Percentiles rank a stretch among this genome's conserved stretches.
Evolutionary conservation across 352 stramenopile species (phyloP).

Genomic region (Albugo laibachii): DNA sequence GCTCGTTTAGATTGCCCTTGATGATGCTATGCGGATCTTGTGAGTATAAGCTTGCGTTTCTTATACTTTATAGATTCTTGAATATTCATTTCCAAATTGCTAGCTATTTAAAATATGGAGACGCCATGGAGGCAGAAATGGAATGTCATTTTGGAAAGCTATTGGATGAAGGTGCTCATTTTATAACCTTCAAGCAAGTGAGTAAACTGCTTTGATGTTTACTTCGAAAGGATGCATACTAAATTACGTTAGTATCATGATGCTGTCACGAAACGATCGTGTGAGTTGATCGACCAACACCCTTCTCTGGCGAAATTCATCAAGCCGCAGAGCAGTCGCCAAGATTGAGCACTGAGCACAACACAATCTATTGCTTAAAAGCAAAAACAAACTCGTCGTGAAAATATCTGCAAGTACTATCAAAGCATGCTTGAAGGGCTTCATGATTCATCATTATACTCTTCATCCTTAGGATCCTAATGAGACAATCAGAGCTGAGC

Average conservation of each 20-base stretch:
- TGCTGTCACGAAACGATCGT: constrained; percentile 25
- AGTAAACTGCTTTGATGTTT: not conserved
- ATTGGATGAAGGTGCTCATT: constrained; percentile 34
- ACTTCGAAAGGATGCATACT: not conserved
- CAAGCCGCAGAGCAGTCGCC: constrained; percentile 7
- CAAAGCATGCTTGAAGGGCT: too few relatives aligned
- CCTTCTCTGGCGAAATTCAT: constrained; percentile 17
- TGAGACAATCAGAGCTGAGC: too few relatives aligned
- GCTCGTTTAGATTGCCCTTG: constrained; percentile 28
- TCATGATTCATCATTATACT: too few relatives aligned
- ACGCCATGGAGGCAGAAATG: constrained; percentile 67
- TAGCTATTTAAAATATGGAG: constrained; percentile 56
- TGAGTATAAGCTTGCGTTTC: constrained; percentile 9
- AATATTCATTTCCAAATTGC: not conserved
- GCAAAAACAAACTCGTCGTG: too few relatives aligned
- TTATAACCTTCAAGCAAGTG: constrained; percentile 43
- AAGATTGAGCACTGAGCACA: too few relatives aligned
- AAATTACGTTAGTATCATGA: constrained; percentile 24
- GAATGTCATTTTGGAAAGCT: constrained; percentile 43
- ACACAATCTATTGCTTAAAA: too few relatives aligned
- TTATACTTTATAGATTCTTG: not conserved
- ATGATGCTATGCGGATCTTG: constrained; percentile 66
- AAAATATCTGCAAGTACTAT: too few relatives aligned
- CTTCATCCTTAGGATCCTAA: too few relatives aligned
- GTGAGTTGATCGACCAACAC: constrained; percentile 46